Evolutionary conservation across 306 rosid genomes (phyloP), one percentile per base, ranked within the genome.

Genomic region (Comarum palustre): DNA sequence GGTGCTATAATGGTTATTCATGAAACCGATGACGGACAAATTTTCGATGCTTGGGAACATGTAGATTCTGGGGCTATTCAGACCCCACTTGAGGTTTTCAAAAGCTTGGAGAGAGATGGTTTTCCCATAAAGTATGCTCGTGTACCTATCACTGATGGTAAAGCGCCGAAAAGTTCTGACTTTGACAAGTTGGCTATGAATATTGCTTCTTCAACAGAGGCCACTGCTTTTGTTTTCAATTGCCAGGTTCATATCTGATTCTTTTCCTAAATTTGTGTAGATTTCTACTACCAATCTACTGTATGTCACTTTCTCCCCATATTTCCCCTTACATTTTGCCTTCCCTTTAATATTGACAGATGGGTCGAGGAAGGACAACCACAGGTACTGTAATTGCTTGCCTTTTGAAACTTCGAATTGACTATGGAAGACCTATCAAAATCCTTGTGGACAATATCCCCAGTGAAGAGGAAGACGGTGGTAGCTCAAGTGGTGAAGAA

Each of bases 321-420:
- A 29, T 72, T 55, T 62, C 74, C 68, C 66, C 65, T 4, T 34
- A 70, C 47, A 70, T 75, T 75, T 0, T 48, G 3, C 20, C 22
- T 72, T 50, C 69, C 20, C 52, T 66, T 75, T 75, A 31, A 68
- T 82, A 31, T 72, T 69, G 62, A 68, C 85, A 92, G 96, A 92
- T 89, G 97, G 97, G 97, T 54, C 85, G 84, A 81, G 97, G 97
- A 70, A 89, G 97, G 86, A 92, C 97, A 73, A 92, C 97, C 71
- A 89, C 97, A 61, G 97, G 96, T 50, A 92, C 96, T 41, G 97
- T 92, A 68, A 89, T 92, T 77, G 97, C 97, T 75, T 92, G 97
- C 81, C 93, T 92, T 75, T 73, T 92, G 82, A 92, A 87, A 85
- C 96, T 89, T 75, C 87, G 97, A 63, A 82, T 89, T 77, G 93